Evolutionary conservation across 2,329 filamentous ascomycete species (phyloP), one percentile per base, ranked within the genome.

Genomic region (Lachnellula hyalina): DNA sequence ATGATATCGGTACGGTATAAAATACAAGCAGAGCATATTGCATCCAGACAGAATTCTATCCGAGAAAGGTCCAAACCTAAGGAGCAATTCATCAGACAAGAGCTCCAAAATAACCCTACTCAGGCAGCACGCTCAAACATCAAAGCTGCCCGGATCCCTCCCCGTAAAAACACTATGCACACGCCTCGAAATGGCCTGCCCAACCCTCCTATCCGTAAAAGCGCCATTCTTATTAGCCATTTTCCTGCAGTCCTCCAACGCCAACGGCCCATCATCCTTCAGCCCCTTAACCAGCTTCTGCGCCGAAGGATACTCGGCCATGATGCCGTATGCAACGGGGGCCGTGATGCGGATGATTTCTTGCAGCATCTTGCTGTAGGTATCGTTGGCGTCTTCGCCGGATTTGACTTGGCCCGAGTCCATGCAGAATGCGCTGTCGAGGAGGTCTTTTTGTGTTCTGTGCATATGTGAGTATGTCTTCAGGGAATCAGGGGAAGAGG

Each of bases 321-420:
- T 77, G 55, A 93, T 81, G 3, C 87, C 87, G 58, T 86, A 82
- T 0, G 89, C 89, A 64, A 90, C 82, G 0, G 86, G 81, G 0
- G 83, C 80, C 5, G 89, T 92, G 15, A 93, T 79, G 15, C 87
- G 81, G 14, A 77, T 77, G 41, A 92, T 82, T 71, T 91, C 85
- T 70, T 90, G 85, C 49, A 94, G 73, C 87, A 93, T 89, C 60
- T 82, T 82, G 45, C 83, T 74, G 59, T 86, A 93, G 0, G 84
- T 89, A 63, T 92, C 88, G 6, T 73, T 69, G 2, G 78, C 72
- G 44, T 82, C 80, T 28, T 86, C 81, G 28, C 89, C 89, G 0
- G 84, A 81, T 52, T 82, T 83, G 42, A 93, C 86, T 70, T 93
- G 89, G 0, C 89, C 89, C 0, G 77, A 75, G 51, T 90, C 87